phyloP scores from a whole-genome alignment of 1,284 basidiomycete genomes.

The Pseudozyma tsukubaensis region DNA sequence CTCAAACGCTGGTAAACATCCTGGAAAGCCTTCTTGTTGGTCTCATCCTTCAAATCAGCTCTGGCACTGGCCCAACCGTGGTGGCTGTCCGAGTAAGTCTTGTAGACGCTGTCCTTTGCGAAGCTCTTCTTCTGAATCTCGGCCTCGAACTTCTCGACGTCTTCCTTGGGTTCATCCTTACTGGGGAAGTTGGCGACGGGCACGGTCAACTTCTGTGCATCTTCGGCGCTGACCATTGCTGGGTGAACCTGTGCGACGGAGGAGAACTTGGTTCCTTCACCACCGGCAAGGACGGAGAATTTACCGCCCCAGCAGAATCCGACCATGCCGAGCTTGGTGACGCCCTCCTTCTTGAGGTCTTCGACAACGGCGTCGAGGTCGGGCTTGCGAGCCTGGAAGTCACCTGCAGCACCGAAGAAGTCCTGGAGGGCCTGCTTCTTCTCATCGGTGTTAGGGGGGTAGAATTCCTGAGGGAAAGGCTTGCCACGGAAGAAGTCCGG shows the following conservation, averaged over 20 bases:
- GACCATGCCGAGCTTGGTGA: constrained; percentile 71
- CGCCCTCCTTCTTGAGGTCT: constrained; percentile 72
- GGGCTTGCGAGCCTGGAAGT: constrained; percentile 71
- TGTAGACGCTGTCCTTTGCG: constrained; percentile 73
- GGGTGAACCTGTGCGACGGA: constrained; percentile 58
- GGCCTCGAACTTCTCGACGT: constrained; percentile 72
- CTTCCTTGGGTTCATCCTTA: constrained; percentile 73
- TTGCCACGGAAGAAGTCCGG: constrained; percentile 76
- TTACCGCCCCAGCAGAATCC: constrained; percentile 71
- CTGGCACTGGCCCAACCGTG: constrained; percentile 81
- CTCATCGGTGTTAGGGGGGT: constrained; percentile 73
- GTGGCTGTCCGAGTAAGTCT: constrained; percentile 71
- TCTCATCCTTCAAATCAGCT: constrained; percentile 75
- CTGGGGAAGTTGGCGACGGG: constrained; percentile 76
- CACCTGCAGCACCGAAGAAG: constrained; percentile 64
- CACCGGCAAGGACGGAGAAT: constrained; percentile 44
- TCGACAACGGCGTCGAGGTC: constrained; percentile 73
- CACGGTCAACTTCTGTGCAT: constrained; percentile 73
- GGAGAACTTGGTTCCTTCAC: constrained; percentile 51
- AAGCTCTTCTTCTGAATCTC: constrained; percentile 70
- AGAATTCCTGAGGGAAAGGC: constrained; percentile 73
- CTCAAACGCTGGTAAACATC: constrained; percentile 73
- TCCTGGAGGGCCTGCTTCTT: constrained; percentile 71
- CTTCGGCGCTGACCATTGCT: constrained; percentile 74
- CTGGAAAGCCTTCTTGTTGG: constrained; percentile 77